phyloP scores from a whole-genome alignment of 1,139 yeast genomes.

The Yamadazyma mexicana region DNA sequence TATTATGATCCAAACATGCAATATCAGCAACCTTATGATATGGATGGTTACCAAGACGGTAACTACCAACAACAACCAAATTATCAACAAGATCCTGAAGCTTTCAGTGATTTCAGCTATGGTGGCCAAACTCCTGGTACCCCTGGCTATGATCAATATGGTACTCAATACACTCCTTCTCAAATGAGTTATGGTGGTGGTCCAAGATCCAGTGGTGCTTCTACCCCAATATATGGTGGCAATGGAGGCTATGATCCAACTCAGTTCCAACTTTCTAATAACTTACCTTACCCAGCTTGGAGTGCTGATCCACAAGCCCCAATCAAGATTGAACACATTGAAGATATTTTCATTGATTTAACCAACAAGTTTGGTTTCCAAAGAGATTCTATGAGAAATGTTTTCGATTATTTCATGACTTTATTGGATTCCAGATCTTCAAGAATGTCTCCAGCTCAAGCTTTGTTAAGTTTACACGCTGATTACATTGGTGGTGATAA shows the following conservation, averaged over 20 bases:
- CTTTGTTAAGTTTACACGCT: conserved; percentile 87
- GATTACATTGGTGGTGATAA: conserved; percentile 70
- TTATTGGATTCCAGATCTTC: conserved; percentile 93
- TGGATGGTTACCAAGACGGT: conserved; percentile 48
- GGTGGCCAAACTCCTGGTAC: conserved; percentile 72
- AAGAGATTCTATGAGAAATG: conserved; percentile 94
- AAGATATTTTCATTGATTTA: conserved; percentile 86
- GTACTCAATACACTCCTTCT: conserved; percentile 78
- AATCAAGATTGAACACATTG: conserved; percentile 77
- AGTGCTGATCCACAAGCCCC: conserved; percentile 90
- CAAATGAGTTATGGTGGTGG: conserved; percentile 78
- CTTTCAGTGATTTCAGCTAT: conserved; percentile 75
- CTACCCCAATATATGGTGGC: conserved; percentile 91
- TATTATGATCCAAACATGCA: conserved; percentile 52
- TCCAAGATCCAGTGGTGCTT: conserved; percentile 87
- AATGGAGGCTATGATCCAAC: conserved; percentile 68
- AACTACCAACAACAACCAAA: conserved; percentile 48
- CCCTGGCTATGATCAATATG: conserved; percentile 72
- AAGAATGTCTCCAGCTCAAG: conserved; percentile 96
- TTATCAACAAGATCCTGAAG: conserved; percentile 65
- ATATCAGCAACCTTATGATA: conserved; percentile 52
- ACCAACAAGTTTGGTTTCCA: conserved; percentile 95
- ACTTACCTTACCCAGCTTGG: conserved; percentile 92
- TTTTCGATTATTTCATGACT: conserved; percentile 94
- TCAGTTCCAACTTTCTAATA: conserved; percentile 59